Evolutionary conservation across 108 stramenopile genomes (phyloP), one percentile per base, ranked within the genome.

Genomic region (Skeletonema tropicum): DNA sequence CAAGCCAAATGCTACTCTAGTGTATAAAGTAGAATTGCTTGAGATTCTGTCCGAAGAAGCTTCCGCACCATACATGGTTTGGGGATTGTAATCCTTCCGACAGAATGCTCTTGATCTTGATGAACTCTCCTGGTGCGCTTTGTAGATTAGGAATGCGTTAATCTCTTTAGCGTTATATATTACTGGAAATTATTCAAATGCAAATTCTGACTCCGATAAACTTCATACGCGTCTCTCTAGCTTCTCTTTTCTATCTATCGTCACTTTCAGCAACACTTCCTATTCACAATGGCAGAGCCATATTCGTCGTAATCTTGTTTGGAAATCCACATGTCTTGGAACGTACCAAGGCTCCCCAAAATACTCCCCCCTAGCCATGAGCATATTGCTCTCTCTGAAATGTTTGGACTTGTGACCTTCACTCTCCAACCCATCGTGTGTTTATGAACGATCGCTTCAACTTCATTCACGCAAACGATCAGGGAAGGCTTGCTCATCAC

Each of bases 271-370:
- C 96, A 96, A 80, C 98, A 98, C 73, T 97, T 98, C 57, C 94
- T 87, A 85, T 97, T 92, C 55, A 98, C 93, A 85, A 96, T 95
- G 23, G 88, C 85, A 33, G 94, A 72, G 0, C 98, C 98, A 74
- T 91, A 91, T 83, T 99, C 99, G 65, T 97, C 96, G 70, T 98
- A 99, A 64, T 99, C 98, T 25, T 76, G 77, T 67, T 88, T 94
- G 3, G 96, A 93, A 31, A 98, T 92, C 97, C 98, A 99, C 93
- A 98, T 97, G 52, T 95, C 94, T 85, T 97, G 91, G 87, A 99
- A 99, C 21, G 92, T 96, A 15, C 97, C 95, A 64, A 99, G 79
- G 66, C 97, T 97, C n/a, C 94, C 97, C 64, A 99, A 68, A 59
- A 99, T 97, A 46, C 93, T 93, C 30, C 97, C 98, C 32, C 98